Percentiles rank a stretch among this genome's conserved stretches.
phyloP scores from a whole-genome alignment of 768 basidiomycete species.

The Mycena floridula region DNA sequence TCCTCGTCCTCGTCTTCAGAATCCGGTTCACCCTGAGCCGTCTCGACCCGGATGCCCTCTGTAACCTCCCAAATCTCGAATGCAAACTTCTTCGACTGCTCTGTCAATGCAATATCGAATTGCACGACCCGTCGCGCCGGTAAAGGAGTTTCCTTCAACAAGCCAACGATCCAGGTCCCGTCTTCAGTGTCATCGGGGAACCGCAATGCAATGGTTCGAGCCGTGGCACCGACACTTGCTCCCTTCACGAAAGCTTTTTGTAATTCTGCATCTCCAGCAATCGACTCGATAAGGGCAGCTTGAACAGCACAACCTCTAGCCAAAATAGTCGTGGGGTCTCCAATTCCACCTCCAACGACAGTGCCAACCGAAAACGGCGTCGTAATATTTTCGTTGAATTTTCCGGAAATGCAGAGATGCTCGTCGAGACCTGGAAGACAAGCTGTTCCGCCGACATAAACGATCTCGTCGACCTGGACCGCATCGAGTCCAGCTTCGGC shows the following conservation, averaged over 20 bases:
- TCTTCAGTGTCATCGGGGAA: conserved; percentile 44
- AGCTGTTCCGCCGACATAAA: conserved; percentile 73
- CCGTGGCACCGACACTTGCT: conserved; percentile 42
- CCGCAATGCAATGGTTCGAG: conserved; percentile 57
- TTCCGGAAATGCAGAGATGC: conserved; percentile 35
- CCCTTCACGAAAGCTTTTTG: conserved; percentile 38
- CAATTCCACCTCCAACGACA: conserved; percentile 64
- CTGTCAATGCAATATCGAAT: conserved; percentile 49
- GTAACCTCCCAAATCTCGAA: conserved; percentile 77
- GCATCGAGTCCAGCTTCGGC: conserved; percentile 47
- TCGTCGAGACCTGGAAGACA: conserved; percentile 73
- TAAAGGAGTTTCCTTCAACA: conserved; percentile 65
- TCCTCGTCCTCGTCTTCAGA: conserved; percentile 55
- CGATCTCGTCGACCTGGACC: conserved; percentile 70
- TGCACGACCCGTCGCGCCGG: conserved; percentile 57
- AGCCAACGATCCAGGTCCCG: conserved; percentile 52
- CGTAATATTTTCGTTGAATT: conserved; percentile 55
- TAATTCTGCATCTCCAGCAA: conserved; percentile 48
- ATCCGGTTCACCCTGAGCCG: conserved; percentile 40
- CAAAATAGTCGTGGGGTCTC: conserved; percentile 74
- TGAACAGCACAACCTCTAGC: conserved; percentile 75
- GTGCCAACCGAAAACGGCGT: conserved; percentile 65
- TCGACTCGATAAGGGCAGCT: conserved; percentile 51
- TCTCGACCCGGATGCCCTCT: conserved; percentile 53
- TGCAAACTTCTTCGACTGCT: conserved; percentile 40